These are phyloP conservation scores for Vanderwaltozyma tropicalis DNA, from an alignment of 805 yeast genomes.

Conservation along the genomic window DNA sequence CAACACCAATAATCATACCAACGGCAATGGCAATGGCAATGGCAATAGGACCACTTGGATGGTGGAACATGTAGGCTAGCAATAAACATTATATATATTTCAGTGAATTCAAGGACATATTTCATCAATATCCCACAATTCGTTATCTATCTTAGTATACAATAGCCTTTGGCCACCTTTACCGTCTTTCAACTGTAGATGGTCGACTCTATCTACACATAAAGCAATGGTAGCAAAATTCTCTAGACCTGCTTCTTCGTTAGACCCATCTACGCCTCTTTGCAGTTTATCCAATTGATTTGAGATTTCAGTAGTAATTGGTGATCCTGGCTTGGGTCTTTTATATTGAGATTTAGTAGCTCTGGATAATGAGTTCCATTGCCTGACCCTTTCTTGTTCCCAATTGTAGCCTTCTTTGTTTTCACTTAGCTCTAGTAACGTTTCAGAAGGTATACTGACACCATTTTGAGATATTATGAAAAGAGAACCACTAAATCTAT, in stretches of 20 bases:
- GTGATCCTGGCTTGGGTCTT: slow-evolving; percentile 63
- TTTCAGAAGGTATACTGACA: not conserved
- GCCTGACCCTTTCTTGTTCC: slow-evolving; percentile 49
- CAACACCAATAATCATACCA: too few species aligned
- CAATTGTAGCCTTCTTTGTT: slow-evolving; percentile 40
- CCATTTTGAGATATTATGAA: slow-evolving; percentile 32
- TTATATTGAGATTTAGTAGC: slow-evolving; percentile 54
- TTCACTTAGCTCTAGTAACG: slow-evolving; percentile 9
- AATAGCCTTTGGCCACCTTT: slow-evolving; percentile 24
- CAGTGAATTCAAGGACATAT: slow-evolving; percentile 62
- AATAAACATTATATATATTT: too few species aligned
- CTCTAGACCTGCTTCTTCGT: slow-evolving; percentile 49
- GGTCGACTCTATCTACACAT: slow-evolving; percentile 63
- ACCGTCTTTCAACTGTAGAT: slow-evolving; percentile 47
- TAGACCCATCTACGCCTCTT: slow-evolving; percentile 76
- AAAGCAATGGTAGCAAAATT: slow-evolving; percentile 62
- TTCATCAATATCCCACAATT: slow-evolving; percentile 66
- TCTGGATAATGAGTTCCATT: slow-evolving; percentile 54
- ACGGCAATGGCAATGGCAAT: too few species aligned
- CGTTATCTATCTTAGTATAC: too few species aligned
- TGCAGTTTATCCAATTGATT: slow-evolving; percentile 57
- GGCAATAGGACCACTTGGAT: too few species aligned
- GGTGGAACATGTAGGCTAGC: too few species aligned
- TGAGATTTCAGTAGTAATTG: slow-evolving; percentile 43
- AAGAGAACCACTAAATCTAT: slow-evolving; percentile 60